phyloP scores from a whole-genome alignment of 768 basidiomycete genomes.

The Wakefieldia striispora region DNA sequence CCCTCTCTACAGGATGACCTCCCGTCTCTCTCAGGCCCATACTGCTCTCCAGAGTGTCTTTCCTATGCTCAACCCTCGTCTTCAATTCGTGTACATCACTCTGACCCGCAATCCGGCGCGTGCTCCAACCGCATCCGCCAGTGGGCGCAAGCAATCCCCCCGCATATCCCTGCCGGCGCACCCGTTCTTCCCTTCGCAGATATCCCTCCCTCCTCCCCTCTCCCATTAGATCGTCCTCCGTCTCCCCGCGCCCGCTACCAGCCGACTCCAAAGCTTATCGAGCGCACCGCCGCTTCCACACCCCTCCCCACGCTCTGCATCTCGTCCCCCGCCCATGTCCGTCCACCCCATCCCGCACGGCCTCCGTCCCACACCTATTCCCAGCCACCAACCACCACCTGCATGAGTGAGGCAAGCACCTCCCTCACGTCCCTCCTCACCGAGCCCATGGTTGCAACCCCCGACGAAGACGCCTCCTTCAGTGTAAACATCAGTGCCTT shows the following conservation, averaged over 20 bases:
- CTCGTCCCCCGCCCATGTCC: constrained; percentile 38
- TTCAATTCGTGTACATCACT: background rate
- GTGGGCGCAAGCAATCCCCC: constrained; percentile 33
- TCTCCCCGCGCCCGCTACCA: constrained; percentile 23
- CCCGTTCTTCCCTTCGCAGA: constrained; percentile 29
- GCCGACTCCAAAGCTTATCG: constrained; percentile 35
- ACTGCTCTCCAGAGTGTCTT: constrained; percentile 53
- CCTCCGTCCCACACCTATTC: constrained; percentile 35
- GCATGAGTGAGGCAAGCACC: constrained; percentile 41
- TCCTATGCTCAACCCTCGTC: constrained; percentile 39
- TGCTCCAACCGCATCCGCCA: constrained; percentile 20
- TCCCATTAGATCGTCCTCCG: constrained; percentile 11
- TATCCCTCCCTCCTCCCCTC: background rate
- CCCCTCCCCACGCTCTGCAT: constrained; percentile 50
- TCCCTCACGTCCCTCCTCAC: constrained; percentile 52
- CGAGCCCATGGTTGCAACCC: constrained; percentile 39
- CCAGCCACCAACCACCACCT: constrained; percentile 34
- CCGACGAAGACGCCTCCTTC: constrained; percentile 41
- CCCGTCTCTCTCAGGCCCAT: constrained; percentile 37
- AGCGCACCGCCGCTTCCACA: constrained; percentile 29
- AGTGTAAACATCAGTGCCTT: constrained; percentile 47
- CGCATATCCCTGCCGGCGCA: constrained; percentile 31
- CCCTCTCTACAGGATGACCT: constrained; percentile 16
- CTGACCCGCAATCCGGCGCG: background rate
- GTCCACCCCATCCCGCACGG: constrained; percentile 26